Evolutionary conservation across 2,329 filamentous ascomycete genomes (phyloP), one percentile per base, ranked within the genome.

Genomic region (Colletotrichum melonis): DNA sequence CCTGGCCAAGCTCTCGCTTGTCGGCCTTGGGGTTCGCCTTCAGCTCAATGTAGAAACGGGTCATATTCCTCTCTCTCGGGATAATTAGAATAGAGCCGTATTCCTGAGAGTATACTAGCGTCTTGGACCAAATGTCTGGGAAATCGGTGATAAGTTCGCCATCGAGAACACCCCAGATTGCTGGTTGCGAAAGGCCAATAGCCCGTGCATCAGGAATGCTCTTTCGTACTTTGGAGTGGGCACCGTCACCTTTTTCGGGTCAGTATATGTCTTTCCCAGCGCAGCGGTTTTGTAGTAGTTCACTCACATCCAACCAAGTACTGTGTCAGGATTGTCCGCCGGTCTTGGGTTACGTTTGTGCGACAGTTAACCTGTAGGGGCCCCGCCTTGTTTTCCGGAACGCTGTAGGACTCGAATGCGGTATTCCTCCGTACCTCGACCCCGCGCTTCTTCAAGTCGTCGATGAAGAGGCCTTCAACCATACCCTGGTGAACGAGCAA

Each of bases 81-180:
- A 94, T 92, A 80, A 93, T 92, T n/a, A 94, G 86, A 58, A 94
- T 90, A 0, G 92, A 93, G 3, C 92, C 92, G 57, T 90, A 86
- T 72, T 89, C 86, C 74, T 93, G 89, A 2, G 90, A 92, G 75
- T 92, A 92, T 8, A 94, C 87, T 0, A 93, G 88, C 0, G 92
- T 91, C 82, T 94, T 94, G 80, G 90, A 92, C 92, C 92, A 94
- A 62, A 94, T 88, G 77, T 94, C 92, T 1, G 92, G 92, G 76
- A 94, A 94, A 79, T 94, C 88, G 8, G 92, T 94, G 56, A 92
- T 89, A 11, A 94, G 82, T 79, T 91, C 89, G 76, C 92, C 92
- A 79, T 94, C 92, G 3, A 94, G 83, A 2, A 94, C 92, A 68
- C 92, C 92, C 92, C 92, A 94, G 46, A 89, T 85, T 24, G 87